phyloP scores from a whole-genome alignment of 495 filamentous ascomycete species.

The Aspergillus olivimuriae region DNA sequence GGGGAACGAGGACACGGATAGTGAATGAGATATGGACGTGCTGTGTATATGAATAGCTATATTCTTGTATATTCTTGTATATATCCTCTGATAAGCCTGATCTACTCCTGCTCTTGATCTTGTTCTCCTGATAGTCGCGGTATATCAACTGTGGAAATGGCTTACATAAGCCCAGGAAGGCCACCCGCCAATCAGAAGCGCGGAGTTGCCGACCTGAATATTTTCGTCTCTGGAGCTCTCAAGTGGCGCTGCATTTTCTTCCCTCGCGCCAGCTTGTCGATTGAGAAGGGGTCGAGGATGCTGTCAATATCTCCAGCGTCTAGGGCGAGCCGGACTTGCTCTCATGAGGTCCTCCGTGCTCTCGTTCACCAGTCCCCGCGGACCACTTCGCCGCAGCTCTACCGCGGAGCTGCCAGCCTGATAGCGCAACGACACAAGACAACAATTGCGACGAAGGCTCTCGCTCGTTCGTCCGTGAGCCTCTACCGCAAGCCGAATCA shows the following conservation, averaged over 20 bases:
- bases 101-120: no score
- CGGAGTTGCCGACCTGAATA: conserved; percentile 23
- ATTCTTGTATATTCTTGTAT: neutral
- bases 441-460: conserved; percentile 10
- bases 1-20: conserved; percentile 50
- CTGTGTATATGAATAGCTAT: no score
- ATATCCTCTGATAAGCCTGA: neutral
- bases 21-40: conserved; percentile 24
- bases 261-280: conserved; percentile 4
- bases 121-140: neutral
- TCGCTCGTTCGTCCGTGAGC: conserved; percentile 1
- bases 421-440: conserved; percentile 13
- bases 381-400: conserved; percentile 22
- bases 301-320: conserved; percentile 27
- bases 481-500: neutral
- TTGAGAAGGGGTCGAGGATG: conserved; percentile 23
- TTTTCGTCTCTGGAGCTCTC: conserved; percentile 25
- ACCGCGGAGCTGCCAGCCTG: conserved; percentile 19
- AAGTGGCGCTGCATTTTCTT: conserved; percentile 17
- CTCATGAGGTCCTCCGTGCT: conserved; percentile 21
- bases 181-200: conserved; percentile 24
- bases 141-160: neutral
- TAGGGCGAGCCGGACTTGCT: conserved; percentile 22
- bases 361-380: conserved; percentile 12
- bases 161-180: conserved; percentile 13